Evolutionary conservation across 2,329 filamentous ascomycete species (phyloP).

Genomic region (Penicillium crustosum): DNA sequence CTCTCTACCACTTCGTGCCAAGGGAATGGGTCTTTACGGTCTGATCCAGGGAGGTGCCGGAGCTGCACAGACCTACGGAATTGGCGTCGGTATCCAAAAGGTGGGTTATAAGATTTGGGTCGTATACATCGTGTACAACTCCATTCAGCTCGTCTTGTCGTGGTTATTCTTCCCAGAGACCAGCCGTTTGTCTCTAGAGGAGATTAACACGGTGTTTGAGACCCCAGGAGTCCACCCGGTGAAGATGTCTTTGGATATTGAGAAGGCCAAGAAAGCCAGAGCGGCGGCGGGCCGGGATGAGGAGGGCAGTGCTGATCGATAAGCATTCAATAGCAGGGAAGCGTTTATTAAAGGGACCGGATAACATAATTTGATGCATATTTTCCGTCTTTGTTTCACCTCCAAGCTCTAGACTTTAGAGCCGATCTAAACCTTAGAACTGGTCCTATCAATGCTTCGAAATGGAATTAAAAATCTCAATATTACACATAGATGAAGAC

Average conservation of each 20-base stretch:
- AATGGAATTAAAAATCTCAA: neutral
- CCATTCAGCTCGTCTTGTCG: constrained; percentile 46
- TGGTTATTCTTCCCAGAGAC: constrained; percentile 58
- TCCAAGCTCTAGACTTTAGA: neutral
- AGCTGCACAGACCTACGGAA: constrained; percentile 49
- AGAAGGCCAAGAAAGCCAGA: constrained; percentile 42
- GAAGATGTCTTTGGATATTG: constrained; percentile 46
- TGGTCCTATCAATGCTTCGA: neutral
- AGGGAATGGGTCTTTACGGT: constrained; percentile 49
- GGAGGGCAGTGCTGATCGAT: constrained; percentile 5
- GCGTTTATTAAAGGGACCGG: neutral
- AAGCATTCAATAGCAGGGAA: neutral
- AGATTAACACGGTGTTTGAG: constrained; percentile 61
- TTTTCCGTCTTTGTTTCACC: neutral
- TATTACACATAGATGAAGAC: constrained; percentile 1
- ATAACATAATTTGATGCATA: neutral
- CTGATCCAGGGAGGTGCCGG: constrained; percentile 48
- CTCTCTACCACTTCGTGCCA: constrained; percentile 46
- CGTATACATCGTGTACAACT: constrained; percentile 54
- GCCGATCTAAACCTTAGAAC: neutral
- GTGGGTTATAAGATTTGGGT: constrained; percentile 54
- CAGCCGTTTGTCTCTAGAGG: constrained; percentile 52
- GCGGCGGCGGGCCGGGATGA: constrained; percentile 22
- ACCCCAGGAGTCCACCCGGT: constrained; percentile 45
- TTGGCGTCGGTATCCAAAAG: constrained; percentile 49